These are phyloP conservation scores for Penstemon davidsonii DNA, from an alignment of 257 asterid genomes.

Conservation along the genomic window DNA sequence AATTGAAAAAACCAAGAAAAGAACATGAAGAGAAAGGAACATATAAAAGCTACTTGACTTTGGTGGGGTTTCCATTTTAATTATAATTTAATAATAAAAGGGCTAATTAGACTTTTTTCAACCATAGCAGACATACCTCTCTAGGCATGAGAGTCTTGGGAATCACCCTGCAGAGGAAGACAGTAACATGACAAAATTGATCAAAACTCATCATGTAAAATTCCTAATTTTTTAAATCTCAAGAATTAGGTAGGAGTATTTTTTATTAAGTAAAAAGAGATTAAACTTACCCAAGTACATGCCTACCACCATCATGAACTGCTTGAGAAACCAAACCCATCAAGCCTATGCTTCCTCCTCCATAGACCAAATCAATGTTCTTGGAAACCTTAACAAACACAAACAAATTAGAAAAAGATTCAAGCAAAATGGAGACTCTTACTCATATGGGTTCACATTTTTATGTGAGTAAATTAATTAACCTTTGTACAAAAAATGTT, in stretches of 20 bases:
- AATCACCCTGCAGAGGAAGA: constrained; percentile 81
- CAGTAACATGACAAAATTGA: constrained; percentile 66
- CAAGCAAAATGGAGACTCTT: not conserved
- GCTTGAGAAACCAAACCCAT: constrained; percentile 71
- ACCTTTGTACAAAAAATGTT: not conserved
- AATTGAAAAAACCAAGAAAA: constrained; percentile 31
- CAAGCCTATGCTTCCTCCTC: constrained; percentile 67
- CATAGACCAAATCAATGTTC: constrained; percentile 66
- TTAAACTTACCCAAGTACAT: constrained; percentile 52
- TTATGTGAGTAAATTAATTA: not conserved
- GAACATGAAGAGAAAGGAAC: constrained; percentile 7
- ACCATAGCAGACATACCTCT: constrained; percentile 74
- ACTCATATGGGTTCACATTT: not conserved
- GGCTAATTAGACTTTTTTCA: constrained; percentile 31
- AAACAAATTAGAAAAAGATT: constrained; percentile 21
- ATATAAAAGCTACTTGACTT: not conserved
- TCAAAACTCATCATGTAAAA: too few relatives aligned
- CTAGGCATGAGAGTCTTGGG: constrained; percentile 99
- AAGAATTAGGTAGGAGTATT: too few relatives aligned
- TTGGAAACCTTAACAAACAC: constrained; percentile 44
- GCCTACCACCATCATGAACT: constrained; percentile 72
- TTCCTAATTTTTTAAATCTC: too few relatives aligned
- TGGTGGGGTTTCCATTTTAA: constrained; percentile 28
- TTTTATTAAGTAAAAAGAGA: too few relatives aligned
- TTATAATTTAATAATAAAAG: constrained; percentile 34